Percentiles rank a stretch among this genome's conserved stretches.
Evolutionary conservation across 164 flowering plant species (phyloP).

Genomic region (Tetracentron sinense): DNA sequence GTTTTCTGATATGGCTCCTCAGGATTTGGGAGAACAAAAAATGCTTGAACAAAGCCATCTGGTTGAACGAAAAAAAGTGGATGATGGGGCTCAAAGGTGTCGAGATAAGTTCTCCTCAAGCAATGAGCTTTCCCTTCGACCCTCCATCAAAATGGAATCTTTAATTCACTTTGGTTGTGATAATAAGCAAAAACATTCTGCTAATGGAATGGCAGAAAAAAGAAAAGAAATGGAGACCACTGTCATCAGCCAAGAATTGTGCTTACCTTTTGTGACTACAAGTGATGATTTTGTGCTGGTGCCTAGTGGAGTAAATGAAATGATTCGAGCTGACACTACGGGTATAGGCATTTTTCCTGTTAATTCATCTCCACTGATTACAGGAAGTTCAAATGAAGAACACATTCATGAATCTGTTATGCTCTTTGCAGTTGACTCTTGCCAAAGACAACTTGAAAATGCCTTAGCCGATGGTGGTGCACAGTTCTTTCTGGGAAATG

Average conservation of each 20-base stretch:
- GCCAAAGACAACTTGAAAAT: constrained; percentile 18
- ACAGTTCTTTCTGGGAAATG: constrained; percentile 17
- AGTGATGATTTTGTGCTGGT: constrained; percentile 30
- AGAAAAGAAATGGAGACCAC: constrained; percentile 15
- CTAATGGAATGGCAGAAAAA: constrained; percentile 15
- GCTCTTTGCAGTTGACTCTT: constrained; percentile 17
- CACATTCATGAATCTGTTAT: constrained; percentile 19
- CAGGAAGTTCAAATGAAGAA: constrained; percentile 17
- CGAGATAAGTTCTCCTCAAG: too few species aligned
- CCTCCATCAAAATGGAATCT: too few species aligned
- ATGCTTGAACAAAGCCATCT: constrained; percentile 19
- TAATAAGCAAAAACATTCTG: constrained; percentile 14
- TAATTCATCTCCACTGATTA: constrained; percentile 14
- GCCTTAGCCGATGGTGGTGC: constrained; percentile 18
- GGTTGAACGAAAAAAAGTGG: constrained; percentile 16
- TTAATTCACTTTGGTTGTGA: too few species aligned
- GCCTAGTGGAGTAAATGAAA: constrained; percentile 16
- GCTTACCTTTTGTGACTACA: constrained; percentile 20
- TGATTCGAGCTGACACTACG: constrained; percentile 11
- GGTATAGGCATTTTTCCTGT: constrained; percentile 11
- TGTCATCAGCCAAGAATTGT: constrained; percentile 6
- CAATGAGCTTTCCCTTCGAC: too few species aligned
- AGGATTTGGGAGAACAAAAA: constrained; percentile 26
- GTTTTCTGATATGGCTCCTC: constrained; percentile 41
- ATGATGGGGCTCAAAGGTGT: too few species aligned